Percentiles rank a stretch among this genome's conserved stretches.
phyloP scores from a whole-genome alignment of 2,329 filamentous ascomycete genomes.

The Fusarium decemcellulare region DNA sequence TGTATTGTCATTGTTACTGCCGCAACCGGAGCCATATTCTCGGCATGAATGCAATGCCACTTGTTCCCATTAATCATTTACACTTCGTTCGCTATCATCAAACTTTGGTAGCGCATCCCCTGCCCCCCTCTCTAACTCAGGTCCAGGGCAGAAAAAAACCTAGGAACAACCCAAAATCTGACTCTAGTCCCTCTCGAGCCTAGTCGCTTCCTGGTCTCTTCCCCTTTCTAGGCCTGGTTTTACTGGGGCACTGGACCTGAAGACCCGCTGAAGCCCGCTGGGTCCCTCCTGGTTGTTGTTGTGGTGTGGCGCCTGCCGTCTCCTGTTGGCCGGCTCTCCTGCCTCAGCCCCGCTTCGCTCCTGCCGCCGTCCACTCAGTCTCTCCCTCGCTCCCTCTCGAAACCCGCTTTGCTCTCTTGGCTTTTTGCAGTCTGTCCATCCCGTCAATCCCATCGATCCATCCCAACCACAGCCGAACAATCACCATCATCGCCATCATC shows the following conservation, averaged over 20 bases:
- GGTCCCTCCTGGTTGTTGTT: constrained; percentile 18
- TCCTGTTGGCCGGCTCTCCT: constrained; percentile 41
- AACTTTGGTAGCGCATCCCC: constrained; percentile 16
- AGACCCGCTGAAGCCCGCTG: constrained; percentile 28
- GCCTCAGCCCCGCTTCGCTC: constrained; percentile 20
- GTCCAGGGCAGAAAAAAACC: constrained; percentile 32
- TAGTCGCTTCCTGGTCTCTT: constrained; percentile 23
- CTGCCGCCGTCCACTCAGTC: constrained; percentile 37
- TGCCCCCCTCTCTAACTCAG: constrained; percentile 9
- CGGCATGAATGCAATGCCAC: too few species aligned
- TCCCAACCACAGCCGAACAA: constrained; percentile 27
- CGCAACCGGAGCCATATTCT: too few species aligned
- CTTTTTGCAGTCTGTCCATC: constrained; percentile 41
- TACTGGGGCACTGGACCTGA: neutral
- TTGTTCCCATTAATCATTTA: too few species aligned
- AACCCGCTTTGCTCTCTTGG: constrained; percentile 41
- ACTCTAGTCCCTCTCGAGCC: constrained; percentile 24
- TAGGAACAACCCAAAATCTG: constrained; percentile 2
- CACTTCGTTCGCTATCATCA: neutral
- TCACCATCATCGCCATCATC: constrained; percentile 17
- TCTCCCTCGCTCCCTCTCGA: constrained; percentile 36
- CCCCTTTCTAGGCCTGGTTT: constrained; percentile 34
- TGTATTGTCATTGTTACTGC: too few species aligned
- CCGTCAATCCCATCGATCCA: constrained; percentile 39
- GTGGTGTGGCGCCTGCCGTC: constrained; percentile 32